Conservation (phyloP, 345 rosid genomes). For the Hibiscus syriacus region DNA sequence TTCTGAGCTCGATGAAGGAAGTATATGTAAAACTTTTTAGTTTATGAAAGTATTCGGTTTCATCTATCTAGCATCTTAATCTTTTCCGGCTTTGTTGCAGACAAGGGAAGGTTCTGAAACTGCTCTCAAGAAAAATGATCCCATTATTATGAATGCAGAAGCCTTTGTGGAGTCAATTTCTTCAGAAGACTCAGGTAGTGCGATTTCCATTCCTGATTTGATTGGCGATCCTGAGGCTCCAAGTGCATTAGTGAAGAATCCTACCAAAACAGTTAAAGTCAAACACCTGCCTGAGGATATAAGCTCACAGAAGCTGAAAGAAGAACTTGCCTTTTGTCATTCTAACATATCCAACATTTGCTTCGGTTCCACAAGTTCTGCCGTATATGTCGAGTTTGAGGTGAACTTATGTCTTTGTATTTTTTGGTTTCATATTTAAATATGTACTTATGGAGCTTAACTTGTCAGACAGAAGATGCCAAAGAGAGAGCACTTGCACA, state of each 20-base stretch:
- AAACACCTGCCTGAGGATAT: conserved; percentile 17
- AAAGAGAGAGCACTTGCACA: conserved; percentile 37
- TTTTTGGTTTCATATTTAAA: not conserved
- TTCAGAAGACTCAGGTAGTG: conserved; percentile 15
- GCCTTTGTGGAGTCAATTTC: conserved; percentile 24
- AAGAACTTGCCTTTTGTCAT: conserved; percentile 28
- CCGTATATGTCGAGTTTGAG: conserved; percentile 37
- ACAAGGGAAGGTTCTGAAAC: conserved; percentile 18
- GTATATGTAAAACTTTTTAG: not conserved
- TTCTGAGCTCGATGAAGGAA: not conserved
- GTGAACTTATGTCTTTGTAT: conserved; percentile 11
- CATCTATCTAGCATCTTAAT: not conserved
- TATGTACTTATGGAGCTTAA: not conserved
- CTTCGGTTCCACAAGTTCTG: conserved; percentile 27
- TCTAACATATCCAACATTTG: conserved; percentile 22
- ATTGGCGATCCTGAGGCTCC: conserved; percentile 38
- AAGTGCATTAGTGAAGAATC: conserved; percentile 29
- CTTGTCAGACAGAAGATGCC: conserved; percentile 33
- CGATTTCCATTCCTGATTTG: conserved; percentile 25
- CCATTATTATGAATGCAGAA: not conserved
- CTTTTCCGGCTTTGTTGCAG: conserved; percentile 16
- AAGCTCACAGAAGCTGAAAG: conserved; percentile 25
- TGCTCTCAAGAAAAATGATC: conserved; percentile 23
- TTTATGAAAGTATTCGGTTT: not conserved
- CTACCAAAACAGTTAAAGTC: conserved; percentile 28